Percentiles rank a stretch among this genome's conserved stretches.
These are phyloP conservation scores for Saccharomyces pastorianus DNA, from an alignment of 1,139 yeast species.

Conservation along the genomic window DNA sequence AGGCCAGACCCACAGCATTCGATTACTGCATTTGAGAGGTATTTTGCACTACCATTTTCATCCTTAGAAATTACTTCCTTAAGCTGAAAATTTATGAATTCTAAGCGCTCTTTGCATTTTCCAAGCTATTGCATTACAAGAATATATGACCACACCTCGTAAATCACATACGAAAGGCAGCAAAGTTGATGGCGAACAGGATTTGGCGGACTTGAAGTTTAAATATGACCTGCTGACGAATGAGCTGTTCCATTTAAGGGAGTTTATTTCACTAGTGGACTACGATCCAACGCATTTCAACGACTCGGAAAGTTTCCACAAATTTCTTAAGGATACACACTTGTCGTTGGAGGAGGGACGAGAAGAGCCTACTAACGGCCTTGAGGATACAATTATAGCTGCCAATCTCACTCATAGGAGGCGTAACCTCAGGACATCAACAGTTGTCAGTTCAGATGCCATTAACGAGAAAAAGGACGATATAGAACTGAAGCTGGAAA, in stretches of 20 bases:
- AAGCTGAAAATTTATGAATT: neutral
- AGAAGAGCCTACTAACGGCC: neutral
- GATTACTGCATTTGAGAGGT: neutral
- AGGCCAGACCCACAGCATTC: neutral
- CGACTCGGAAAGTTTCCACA: constrained; percentile 25
- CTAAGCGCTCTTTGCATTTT: neutral
- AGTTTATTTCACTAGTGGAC: constrained; percentile 35
- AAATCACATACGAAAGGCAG: neutral
- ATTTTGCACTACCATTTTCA: neutral
- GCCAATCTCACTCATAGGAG: constrained; percentile 5
- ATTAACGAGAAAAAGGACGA: neutral
- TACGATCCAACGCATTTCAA: constrained; percentile 31
- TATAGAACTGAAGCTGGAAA: neutral
- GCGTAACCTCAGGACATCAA: constrained; percentile 5
- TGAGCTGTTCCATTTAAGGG: constrained; percentile 39
- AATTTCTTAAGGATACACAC: constrained; percentile 22
- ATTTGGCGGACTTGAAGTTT: constrained; percentile 23
- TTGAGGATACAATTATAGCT: neutral
- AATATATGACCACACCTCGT: constrained; percentile 4
- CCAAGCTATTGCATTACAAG: constrained; percentile 1
- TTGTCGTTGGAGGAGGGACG: constrained; percentile 10
- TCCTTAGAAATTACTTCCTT: neutral
- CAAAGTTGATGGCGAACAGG: constrained; percentile 4
- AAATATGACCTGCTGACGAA: constrained; percentile 33
- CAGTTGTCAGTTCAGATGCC: constrained; percentile 3